Evolutionary conservation across 176 grass and related monocot genomes (phyloP).

Genomic region (Cymbopogon citratus): DNA sequence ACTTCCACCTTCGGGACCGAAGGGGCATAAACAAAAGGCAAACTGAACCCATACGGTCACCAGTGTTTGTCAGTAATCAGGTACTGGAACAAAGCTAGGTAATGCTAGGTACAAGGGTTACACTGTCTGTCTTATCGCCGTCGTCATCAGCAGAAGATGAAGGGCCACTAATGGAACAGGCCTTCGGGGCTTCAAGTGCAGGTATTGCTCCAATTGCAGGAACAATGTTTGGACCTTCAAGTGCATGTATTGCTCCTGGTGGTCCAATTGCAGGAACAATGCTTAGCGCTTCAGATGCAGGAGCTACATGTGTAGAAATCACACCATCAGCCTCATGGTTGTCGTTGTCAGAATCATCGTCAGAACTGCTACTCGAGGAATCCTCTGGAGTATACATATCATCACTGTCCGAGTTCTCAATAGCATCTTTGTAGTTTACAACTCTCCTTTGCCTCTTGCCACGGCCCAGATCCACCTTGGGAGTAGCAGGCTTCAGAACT

Average conservation of each 20-base stretch:
- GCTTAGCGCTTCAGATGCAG: not conserved
- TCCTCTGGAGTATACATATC: slow-evolving; percentile 46
- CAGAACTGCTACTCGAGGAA: slow-evolving; percentile 26
- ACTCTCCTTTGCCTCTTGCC: slow-evolving; percentile 49
- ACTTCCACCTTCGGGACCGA: not conserved
- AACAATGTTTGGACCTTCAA: not conserved
- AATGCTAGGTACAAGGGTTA: not conserved
- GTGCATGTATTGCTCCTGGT: not conserved
- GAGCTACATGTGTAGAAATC: not conserved
- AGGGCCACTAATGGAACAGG: not conserved
- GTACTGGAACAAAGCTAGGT: not conserved
- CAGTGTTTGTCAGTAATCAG: not conserved
- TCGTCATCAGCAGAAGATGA: not conserved
- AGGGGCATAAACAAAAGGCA: not conserved
- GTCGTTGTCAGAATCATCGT: not conserved
- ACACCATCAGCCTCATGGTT: not conserved
- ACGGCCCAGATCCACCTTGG: slow-evolving; percentile 47
- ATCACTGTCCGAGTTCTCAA: slow-evolving; percentile 45
- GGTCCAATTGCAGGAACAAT: not conserved
- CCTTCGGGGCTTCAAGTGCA: not conserved
- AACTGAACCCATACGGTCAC: not conserved
- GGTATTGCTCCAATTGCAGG: not conserved
- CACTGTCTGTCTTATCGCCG: not conserved
- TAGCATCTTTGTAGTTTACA: slow-evolving; percentile 43
- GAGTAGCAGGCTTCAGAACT: slow-evolving; percentile 30